Evolutionary conservation across 305 asterid genomes (phyloP), one percentile per base, ranked within the genome.

Genomic region (Fraxinus floribunda): DNA sequence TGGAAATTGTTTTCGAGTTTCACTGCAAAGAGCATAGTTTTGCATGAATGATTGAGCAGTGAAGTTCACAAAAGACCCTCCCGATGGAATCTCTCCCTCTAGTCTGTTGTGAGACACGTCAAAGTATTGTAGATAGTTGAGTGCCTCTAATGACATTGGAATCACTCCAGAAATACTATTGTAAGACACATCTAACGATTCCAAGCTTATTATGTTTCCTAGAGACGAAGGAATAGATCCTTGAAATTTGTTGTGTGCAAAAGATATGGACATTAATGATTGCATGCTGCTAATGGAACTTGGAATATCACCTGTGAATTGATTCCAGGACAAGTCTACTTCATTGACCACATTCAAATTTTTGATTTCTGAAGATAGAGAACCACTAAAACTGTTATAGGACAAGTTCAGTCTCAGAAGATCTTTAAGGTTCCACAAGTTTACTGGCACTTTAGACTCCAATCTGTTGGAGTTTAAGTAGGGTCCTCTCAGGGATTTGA

Each of bases 1-100:
- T 0, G 49, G 49, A 22, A 81, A 73, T 74, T 60, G 24, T 26
- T 8, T 13, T 5, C 36, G 35, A 66, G 68, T 55, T 57, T 81
- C 68, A 38, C 80, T 74, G 8, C 76, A 75, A 0, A 81, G 26
- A 75, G 70, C 84, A 29, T 38, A 81, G 76, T 81, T 81, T 52
- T 81, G 35, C 32, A 26, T 0, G 4, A 75, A 81, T 0, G 76
- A 81, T 38, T 38, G n/a, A 57, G 80, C 16, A 4, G 36, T 26
- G n/a, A 66, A 66, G 38, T 66, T 66, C 18, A 4, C n/a, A 66
- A 66, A 66, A 66, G 4, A 8, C 36, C 74, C 74, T 8, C 20
- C 74, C n/a, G 7, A 9, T 2, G 35, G 18, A 3, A 66, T 66
- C 36, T 26, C 35, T 66, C 74, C 74, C n/a, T 66, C 74, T 29